Evolutionary conservation across 441 rosid species (phyloP).

Genomic region (Arabidopsis lyrata): DNA sequence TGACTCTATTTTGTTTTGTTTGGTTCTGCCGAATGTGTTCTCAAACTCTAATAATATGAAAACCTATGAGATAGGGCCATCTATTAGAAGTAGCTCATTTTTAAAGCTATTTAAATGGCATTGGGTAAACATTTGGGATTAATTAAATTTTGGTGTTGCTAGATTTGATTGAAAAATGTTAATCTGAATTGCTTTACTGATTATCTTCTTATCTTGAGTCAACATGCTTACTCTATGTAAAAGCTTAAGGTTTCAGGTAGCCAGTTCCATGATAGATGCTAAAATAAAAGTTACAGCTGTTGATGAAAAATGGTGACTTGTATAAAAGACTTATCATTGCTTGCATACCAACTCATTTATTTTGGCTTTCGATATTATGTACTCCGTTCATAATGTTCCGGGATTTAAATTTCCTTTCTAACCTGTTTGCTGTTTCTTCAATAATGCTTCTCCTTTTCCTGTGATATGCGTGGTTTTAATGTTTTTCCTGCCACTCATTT

Average conservation of each 20-base stretch:
- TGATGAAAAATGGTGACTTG: neutral
- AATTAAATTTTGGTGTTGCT: neutral
- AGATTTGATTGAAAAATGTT: constrained; percentile 11
- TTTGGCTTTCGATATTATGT: constrained; percentile 3
- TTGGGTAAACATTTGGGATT: neutral
- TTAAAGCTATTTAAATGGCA: neutral
- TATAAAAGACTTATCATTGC: neutral
- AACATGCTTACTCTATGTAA: neutral
- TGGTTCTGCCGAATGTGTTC: neutral
- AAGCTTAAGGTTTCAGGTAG: neutral
- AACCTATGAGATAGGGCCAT: neutral
- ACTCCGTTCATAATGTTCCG: neutral
- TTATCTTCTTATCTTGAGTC: neutral
- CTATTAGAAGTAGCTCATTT: neutral
- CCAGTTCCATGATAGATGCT: neutral
- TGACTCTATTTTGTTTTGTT: constrained; percentile 3
- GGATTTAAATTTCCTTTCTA: neutral
- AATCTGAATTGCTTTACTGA: neutral
- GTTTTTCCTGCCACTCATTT: neutral
- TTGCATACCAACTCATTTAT: neutral
- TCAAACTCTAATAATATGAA: neutral
- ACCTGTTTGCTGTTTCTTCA: neutral
- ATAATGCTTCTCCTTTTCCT: neutral
- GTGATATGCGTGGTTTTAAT: constrained; percentile 8
- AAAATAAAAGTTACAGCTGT: neutral